Base-by-base conservation (phyloP, 2,329 filamentous ascomycete species). In the Geosmithia morbida region DNA sequence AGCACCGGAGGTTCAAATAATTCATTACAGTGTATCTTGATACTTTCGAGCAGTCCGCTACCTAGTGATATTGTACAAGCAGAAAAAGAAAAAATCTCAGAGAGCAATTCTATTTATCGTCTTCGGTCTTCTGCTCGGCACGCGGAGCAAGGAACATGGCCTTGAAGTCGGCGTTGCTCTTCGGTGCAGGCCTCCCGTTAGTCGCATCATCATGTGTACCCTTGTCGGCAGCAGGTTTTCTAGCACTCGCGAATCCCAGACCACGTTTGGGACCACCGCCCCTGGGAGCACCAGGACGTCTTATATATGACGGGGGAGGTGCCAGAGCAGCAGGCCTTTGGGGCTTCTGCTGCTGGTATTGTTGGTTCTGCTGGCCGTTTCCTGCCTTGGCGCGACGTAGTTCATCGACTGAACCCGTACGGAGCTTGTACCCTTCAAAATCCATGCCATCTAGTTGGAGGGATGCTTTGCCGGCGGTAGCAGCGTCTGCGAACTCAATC, bases 401-500 rank as follows among this genome's bases (percentile, higher is more conserved):
- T 49, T 81, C 74, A 14, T 70, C 67, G 19, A 73, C 58, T 2
- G 68, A 66, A 7, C 77, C 80, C 0, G 71, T 76, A 16, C 69
- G 71, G 20, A 84, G 63, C 48, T 66, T 73, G 37, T 67, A 65
- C 2, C 70, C 74, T 44, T 68, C 71, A 43, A 83, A 72, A 45
- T 77, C 71, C 46, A 69, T 57, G 6, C 75, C 75, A 42, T 78
- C 70, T 2, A 84, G 64, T 22, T 68, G 69, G 7, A 84, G 59
- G n/a, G 77, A 70, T 1, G 84, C 85, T 57, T 77, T 84, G 22
- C 89, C 89, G 0, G 85, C 85, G 37, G 80, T 74, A 2, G 79
- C 71, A 2, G 82, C 72, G 46, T 86, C 79, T 2, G 68, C 68
- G 56, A 85, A 96, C 59, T 97, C 92, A 39, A 97, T 74, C 48